phyloP scores from a whole-genome alignment of 768 basidiomycete species.

The Dentipellis fragilis region DNA sequence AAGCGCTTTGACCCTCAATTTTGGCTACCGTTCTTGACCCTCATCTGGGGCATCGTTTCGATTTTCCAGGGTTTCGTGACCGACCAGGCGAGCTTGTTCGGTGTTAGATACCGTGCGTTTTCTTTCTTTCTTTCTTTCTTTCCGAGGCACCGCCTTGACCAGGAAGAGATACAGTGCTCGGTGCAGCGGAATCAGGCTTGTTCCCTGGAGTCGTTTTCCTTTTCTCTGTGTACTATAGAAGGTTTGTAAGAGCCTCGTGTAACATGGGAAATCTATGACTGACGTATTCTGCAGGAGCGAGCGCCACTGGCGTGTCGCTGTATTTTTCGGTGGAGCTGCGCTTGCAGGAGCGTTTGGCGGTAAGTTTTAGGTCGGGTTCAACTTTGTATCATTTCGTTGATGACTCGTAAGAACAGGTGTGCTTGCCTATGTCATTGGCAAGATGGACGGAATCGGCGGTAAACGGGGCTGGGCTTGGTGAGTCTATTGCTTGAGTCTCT shows the following conservation, averaged over 20 bases:
- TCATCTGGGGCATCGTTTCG: constrained; percentile 48
- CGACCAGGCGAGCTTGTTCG: constrained; percentile 43
- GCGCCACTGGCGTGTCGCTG: constrained; percentile 49
- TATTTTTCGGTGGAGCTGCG: constrained; percentile 54
- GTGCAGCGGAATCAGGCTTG: constrained; percentile 45
- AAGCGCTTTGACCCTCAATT: constrained; percentile 50
- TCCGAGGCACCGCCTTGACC: background rate
- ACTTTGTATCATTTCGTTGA: background rate
- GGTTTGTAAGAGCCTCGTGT: constrained; percentile 17
- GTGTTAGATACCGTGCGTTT: constrained; percentile 41
- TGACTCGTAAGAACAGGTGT: constrained; percentile 28
- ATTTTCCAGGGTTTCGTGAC: constrained; percentile 45
- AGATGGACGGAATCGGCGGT: constrained; percentile 55
- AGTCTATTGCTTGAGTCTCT: background rate
- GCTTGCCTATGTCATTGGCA: constrained; percentile 46
- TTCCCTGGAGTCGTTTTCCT: constrained; percentile 33
- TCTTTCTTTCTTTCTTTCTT: no score
- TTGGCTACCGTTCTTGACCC: constrained; percentile 52
- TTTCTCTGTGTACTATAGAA: constrained; percentile 49
- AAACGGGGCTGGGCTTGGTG: constrained; percentile 53
- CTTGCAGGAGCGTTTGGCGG: constrained; percentile 58
- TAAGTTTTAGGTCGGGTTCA: constrained; percentile 12
- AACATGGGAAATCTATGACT: no score
- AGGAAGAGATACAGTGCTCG: constrained; percentile 31
- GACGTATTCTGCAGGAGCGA: constrained; percentile 29